Conservation (phyloP, 352 stramenopile genomes). For the Phytophthora pseudosyringae region DNA sequence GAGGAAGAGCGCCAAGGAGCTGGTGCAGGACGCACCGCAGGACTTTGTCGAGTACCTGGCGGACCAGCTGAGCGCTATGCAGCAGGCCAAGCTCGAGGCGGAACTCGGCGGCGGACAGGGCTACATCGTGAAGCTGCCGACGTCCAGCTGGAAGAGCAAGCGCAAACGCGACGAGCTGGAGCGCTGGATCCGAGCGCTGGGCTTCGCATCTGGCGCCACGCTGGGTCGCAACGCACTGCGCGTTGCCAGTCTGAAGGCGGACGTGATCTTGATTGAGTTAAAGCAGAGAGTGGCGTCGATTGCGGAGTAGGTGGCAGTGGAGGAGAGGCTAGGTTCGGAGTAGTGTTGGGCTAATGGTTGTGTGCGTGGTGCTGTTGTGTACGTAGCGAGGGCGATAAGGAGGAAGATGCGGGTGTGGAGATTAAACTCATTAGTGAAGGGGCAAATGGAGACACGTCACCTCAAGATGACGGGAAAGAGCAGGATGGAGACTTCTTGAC, state of each 20-base stretch:
- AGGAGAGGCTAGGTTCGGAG: not conserved
- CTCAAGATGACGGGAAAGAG: slow-evolving; percentile 17
- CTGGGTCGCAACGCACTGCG: slow-evolving; percentile 49
- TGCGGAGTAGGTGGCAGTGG: slow-evolving; percentile 17
- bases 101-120: slow-evolving; percentile 67
- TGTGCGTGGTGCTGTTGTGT: not conserved
- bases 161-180: slow-evolving; percentile 31
- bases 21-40: slow-evolving; percentile 49
- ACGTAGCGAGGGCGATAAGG: slow-evolving; percentile 3
- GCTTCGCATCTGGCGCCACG: slow-evolving; percentile 51
- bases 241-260: slow-evolving; percentile 64
- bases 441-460: not conserved
- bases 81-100: slow-evolving; percentile 52
- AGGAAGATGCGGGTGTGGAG: not conserved
- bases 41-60: slow-evolving; percentile 65
- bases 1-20: slow-evolving; percentile 46
- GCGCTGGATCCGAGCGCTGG: slow-evolving; percentile 56
- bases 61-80: slow-evolving; percentile 50
- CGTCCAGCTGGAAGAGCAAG: slow-evolving; percentile 34
- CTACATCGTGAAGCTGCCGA: slow-evolving; percentile 57
- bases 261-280: slow-evolving; percentile 64
- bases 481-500: slow-evolving; percentile 23
- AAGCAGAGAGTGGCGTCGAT: slow-evolving; percentile 35
- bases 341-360: slow-evolving; percentile 7
- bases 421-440: not conserved